Base-by-base conservation (phyloP, 1,284 basidiomycete genomes). In the Malassezia vespertilionis region DNA sequence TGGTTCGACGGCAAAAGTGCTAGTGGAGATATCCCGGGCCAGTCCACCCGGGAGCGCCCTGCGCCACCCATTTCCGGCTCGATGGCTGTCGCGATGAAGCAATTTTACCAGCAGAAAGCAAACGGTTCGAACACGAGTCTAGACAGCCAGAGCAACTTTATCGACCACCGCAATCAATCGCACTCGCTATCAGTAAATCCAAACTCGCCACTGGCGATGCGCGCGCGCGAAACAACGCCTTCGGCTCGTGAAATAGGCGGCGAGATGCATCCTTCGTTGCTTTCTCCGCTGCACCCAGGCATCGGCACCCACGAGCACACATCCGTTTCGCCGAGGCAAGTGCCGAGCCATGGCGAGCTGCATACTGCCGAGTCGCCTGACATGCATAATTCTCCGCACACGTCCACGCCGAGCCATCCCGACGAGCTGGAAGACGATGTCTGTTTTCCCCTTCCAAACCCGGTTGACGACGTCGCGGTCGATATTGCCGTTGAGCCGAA, bases 121-220 rank as follows among this genome's bases (percentile, higher is more conserved):
- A 55, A 59, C 34, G 67, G 63, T 1, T 64, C 61, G 41, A 62
- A 62, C 46, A 57, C 65, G 35, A 59, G 56, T 33, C 47, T 69
- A 27, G 65, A 69, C 54, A 65, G 61, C 31, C 61, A 63, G 33
- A 57, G 53, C 28, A 61, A 69, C 45, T 69, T 61, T 36, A 69
- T 69, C 50, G 67, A 70, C 46, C 67, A 70, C 35, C 63, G 67
- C 39, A 60, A 60, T 39, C 64, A 69, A 40, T 61, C 62, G 6
- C 61, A 62, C 44, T 63, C 60, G 14, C 50, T 61, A 28, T 59
- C 61, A 32, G 24, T 46, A 21, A 52, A 63, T 33, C 54, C 58
- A 5, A 56, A 58, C 40, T 63, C 58, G 3, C 60, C 58, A 11
- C 57, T 63, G 5, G 60, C 57, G 4, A 44, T 54, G 15, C 51